Evolutionary conservation across 192 early-diverging fungal genomes (phyloP), one percentile per base, ranked within the genome.

Genomic region (Podila epigama): DNA sequence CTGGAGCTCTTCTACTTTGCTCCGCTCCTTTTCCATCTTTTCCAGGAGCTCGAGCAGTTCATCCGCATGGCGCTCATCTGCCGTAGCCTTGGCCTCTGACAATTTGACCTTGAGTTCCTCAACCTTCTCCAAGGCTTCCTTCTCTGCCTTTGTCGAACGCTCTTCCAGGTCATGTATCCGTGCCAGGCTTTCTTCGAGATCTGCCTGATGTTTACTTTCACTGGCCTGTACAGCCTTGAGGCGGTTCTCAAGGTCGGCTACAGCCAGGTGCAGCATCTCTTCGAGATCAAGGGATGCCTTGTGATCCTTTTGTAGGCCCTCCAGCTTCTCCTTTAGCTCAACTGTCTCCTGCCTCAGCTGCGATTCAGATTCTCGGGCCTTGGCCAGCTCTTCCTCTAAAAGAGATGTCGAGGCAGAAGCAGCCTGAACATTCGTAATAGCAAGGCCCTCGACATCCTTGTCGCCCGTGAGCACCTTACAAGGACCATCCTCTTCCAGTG

Each of bases 21-120:
- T 20, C 2, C 72, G 72, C 60, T 75, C 72, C 25, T 63, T 25
- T 28, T 75, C 72, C 72, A 75, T 62, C 57, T 75, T 68, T 34
- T 68, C 72, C 20, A 75, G 32, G 0, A 75, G 34, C 28, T 63
- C 72, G 16, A 68, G 27, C 5, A 75, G 29, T 29, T 68, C 59
- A 6, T 75, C 65, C 7, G 72, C 60, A 9, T 63, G 52, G 4
- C 28, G 51, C 18, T 68, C 65, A 28, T 75, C 72, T 0, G 64
- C 65, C 1, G 59, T 28, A 1, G 40, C 44, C 34, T 67, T 75
- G 27, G 72, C 64, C 12, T 67, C 72, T 10, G 72, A 41, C 0
- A 75, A 22, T 54, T 75, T 75, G 0, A 27, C n/a, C 27, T 67
- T 75, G 59, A 75, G 65, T 9, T 68, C 65, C 52, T 75, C 72